A percentile compares a stretch with the other conserved stretches of the same genome.
phyloP scores from a whole-genome alignment of 768 basidiomycete genomes.

The Panellus pusillus region DNA sequence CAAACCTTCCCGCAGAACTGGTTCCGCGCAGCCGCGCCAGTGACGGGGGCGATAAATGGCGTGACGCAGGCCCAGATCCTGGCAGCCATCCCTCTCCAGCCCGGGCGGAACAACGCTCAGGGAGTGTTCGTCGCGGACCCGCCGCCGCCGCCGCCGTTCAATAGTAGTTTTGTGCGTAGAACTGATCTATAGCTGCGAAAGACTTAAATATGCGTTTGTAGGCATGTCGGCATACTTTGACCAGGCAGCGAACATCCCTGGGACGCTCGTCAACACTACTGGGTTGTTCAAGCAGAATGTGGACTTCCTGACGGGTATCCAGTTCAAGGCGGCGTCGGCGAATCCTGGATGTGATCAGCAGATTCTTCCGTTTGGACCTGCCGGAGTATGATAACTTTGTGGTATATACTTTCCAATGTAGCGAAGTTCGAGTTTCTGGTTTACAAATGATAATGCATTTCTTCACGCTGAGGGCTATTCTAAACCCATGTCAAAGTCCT shows the following conservation, averaged over 20 bases:
- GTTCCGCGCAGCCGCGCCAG: conserved; percentile 13
- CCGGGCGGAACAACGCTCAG: conserved; percentile 17
- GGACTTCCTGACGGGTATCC: conserved; percentile 12
- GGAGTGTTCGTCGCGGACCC: conserved; percentile 18
- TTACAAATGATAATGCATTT: too few species aligned
- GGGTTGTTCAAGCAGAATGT: conserved; percentile 17
- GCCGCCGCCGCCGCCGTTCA: conserved; percentile 14
- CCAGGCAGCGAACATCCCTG: conserved; percentile 4
- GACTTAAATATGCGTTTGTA: not conserved
- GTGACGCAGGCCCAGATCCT: not conserved
- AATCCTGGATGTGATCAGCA: conserved; percentile 13
- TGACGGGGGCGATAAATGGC: conserved; percentile 5
- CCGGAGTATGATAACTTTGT: conserved; percentile 8
- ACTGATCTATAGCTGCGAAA: too few species aligned
- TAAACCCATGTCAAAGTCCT: too few species aligned
- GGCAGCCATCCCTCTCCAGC: not conserved
- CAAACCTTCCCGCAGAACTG: conserved; percentile 18
- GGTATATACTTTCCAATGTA: too few species aligned
- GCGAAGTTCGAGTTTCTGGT: not conserved
- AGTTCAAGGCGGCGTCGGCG: conserved; percentile 1
- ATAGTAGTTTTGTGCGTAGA: conserved; percentile 16
- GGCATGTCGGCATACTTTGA: conserved; percentile 16
- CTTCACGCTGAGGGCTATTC: too few species aligned
- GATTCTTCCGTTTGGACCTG: conserved; percentile 18
- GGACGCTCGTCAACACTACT: conserved; percentile 13